These are phyloP conservation scores for Proliferodiscus dingleyae DNA, from an alignment of 2,329 filamentous ascomycete species.

Conservation along the genomic window DNA sequence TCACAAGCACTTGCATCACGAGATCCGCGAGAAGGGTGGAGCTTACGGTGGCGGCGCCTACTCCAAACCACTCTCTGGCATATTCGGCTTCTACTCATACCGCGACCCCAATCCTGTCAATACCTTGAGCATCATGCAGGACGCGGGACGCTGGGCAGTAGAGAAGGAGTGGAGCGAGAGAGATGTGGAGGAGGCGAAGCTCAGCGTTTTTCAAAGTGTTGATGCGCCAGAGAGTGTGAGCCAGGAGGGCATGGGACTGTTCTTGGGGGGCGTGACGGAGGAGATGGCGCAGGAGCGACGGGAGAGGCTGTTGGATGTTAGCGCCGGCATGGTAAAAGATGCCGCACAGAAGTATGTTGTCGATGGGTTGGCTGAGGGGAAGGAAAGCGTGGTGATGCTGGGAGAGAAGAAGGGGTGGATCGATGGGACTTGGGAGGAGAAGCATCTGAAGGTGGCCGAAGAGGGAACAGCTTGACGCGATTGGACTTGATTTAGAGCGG, in stretches of 20 bases:
- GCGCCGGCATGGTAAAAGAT: constrained; percentile 69
- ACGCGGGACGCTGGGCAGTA: constrained; percentile 76
- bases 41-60: constrained; percentile 93
- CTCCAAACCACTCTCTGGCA: constrained; percentile 69
- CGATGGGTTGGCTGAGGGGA: constrained; percentile 53
- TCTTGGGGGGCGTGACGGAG: constrained; percentile 78
- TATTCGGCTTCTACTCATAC: constrained; percentile 96
- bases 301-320: constrained; percentile 82
- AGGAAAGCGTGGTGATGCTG: constrained; percentile 67
- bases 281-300: constrained; percentile 84
- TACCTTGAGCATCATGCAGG: constrained; percentile 77
- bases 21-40: constrained; percentile 95
- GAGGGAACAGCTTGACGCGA: background rate
- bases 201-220: constrained; percentile 86
- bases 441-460: background rate
- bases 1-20: constrained; percentile 93
- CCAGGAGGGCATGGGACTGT: constrained; percentile 79
- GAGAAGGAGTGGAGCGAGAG: constrained; percentile 76
- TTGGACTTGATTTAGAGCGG: too few relatives aligned
- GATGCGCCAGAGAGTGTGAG: constrained; percentile 87
- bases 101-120: constrained; percentile 92
- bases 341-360: constrained; percentile 81
- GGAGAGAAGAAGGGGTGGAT: constrained; percentile 81
- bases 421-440: constrained; percentile 60
- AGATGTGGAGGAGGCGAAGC: constrained; percentile 92